Evolutionary conservation across 2,329 filamentous ascomycete species (phyloP).

Genomic region (Aphanocladium album): DNA sequence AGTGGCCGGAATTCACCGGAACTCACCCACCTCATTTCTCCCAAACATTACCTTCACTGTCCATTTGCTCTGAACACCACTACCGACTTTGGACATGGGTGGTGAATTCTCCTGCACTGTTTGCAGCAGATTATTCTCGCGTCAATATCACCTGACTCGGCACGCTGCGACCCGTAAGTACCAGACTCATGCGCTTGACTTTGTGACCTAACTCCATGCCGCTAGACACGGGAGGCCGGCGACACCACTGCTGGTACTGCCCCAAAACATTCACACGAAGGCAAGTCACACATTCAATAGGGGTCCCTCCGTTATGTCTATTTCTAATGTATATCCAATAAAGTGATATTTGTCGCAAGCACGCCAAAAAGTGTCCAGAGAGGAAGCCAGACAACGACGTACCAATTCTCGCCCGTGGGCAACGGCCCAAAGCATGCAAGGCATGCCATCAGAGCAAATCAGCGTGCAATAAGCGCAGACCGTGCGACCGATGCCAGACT

Average conservation of each 20-base stretch:
- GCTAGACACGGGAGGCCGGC: neutral
- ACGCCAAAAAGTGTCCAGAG: neutral
- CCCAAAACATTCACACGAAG: neutral
- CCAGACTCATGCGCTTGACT: neutral
- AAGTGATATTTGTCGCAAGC: neutral
- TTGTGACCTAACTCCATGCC: neutral
- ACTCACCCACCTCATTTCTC: neutral
- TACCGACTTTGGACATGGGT: neutral
- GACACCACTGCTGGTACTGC: neutral
- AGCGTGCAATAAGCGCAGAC: neutral
- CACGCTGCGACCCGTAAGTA: neutral
- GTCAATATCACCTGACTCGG: neutral
- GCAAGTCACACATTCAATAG: neutral
- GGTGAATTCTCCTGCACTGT: neutral
- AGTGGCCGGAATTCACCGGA: neutral
- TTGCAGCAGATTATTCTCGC: neutral
- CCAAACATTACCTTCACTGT: neutral
- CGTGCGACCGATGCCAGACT: neutral
- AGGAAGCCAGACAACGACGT: neutral
- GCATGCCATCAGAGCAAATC: neutral
- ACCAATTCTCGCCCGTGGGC: neutral
- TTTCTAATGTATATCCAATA: neutral
- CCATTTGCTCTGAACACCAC: neutral
- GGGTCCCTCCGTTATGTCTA: neutral
- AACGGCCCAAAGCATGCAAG: neutral